phyloP scores from a whole-genome alignment of 768 basidiomycete species.

The Suillus hirtellus region DNA sequence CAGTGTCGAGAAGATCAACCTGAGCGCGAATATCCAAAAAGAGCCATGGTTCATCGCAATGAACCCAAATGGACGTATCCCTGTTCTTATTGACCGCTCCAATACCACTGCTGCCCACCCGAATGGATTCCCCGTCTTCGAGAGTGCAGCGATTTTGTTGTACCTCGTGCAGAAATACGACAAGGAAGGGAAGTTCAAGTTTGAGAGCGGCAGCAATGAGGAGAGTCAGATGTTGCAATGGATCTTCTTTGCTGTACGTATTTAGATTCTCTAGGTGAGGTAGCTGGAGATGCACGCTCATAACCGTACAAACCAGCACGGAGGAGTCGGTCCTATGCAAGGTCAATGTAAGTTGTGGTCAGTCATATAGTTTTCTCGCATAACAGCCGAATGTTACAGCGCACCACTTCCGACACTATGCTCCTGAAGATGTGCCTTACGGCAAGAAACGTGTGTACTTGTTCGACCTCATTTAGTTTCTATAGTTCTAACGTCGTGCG shows the following conservation, averaged over 20 bases:
- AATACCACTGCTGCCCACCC: slow-evolving; percentile 30
- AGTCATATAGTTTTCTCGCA: slow-evolving; percentile 11
- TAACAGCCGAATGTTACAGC: slow-evolving; percentile 36
- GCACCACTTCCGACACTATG: slow-evolving; percentile 67
- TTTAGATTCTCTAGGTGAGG: background rate
- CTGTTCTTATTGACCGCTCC: slow-evolving; percentile 60
- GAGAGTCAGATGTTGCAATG: slow-evolving; percentile 79
- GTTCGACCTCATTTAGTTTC: background rate
- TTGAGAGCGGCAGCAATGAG: slow-evolving; percentile 57
- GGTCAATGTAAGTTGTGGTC: slow-evolving; percentile 47
- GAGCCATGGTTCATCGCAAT: slow-evolving; percentile 75
- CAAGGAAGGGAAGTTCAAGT: slow-evolving; percentile 68
- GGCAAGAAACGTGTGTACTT: slow-evolving; percentile 56
- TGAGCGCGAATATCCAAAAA: slow-evolving; percentile 74
- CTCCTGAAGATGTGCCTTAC: slow-evolving; percentile 69
- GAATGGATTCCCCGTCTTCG: slow-evolving; percentile 68
- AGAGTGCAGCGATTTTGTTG: slow-evolving; percentile 80
- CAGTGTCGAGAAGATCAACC: slow-evolving; percentile 54
- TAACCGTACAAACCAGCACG: slow-evolving; percentile 49
- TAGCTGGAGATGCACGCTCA: background rate
- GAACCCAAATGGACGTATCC: slow-evolving; percentile 77
- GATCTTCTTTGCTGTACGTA: slow-evolving; percentile 77
- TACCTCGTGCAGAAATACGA: slow-evolving; percentile 84
- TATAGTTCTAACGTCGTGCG: slow-evolving; percentile 22
- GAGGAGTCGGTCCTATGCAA: slow-evolving; percentile 87